Conservation (phyloP, 805 yeast genomes). For the Saccharomycopsis fermentans region DNA sequence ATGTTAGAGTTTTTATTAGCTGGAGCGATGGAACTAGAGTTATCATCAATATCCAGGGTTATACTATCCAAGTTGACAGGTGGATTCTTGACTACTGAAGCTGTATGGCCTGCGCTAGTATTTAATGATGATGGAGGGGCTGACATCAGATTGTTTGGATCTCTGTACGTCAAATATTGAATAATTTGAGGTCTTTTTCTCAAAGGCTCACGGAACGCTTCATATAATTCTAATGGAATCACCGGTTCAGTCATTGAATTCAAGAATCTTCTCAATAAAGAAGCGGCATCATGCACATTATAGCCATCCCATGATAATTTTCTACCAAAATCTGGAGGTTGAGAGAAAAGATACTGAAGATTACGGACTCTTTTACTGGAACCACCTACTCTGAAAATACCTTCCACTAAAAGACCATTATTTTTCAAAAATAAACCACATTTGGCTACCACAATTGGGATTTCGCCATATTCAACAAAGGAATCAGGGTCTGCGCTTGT, state of each 20-base stretch:
- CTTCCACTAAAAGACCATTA: conserved; percentile 71
- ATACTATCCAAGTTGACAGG: not conserved
- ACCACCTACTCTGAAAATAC: conserved; percentile 90
- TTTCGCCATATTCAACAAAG: conserved; percentile 70
- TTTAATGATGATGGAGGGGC: not conserved
- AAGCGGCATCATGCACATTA: conserved; percentile 95
- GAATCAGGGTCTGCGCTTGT: conserved; percentile 47
- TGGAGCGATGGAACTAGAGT: conserved; percentile 16
- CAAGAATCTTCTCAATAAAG: conserved; percentile 73
- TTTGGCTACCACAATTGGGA: conserved; percentile 91
- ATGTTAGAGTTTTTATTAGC: conserved; percentile 23
- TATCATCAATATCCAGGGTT: conserved; percentile 17
- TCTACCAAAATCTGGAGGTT: conserved; percentile 85
- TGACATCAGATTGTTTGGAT: conserved; percentile 27
- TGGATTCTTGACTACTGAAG: conserved; percentile 22
- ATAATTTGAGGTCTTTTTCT: conserved; percentile 49
- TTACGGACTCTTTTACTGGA: conserved; percentile 81
- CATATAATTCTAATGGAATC: conserved; percentile 69
- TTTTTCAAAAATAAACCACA: conserved; percentile 82
- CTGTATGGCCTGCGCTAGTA: conserved; percentile 9
- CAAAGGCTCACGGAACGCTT: conserved; percentile 69
- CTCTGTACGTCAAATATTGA: conserved; percentile 54
- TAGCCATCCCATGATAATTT: conserved; percentile 86
- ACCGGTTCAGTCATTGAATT: conserved; percentile 89
- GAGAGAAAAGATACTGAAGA: conserved; percentile 70